Evolutionary conservation across 2,329 filamentous ascomycete species (phyloP).

Genomic region (Bretziella fagacearum): DNA sequence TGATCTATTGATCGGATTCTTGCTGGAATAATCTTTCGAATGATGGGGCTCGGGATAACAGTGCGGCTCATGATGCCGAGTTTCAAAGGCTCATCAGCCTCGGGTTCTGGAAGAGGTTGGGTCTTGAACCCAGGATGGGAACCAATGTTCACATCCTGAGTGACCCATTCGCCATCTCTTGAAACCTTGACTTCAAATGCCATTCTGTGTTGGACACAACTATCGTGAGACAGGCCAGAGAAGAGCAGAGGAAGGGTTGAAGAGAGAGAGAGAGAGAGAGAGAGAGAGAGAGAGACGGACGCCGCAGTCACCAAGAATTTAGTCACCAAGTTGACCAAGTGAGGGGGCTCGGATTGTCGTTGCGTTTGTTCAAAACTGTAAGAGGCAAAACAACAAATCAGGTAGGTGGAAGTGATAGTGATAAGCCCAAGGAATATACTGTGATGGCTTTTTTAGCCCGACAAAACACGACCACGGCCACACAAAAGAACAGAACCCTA

Average conservation of each 20-base stretch:
- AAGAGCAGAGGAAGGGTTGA: not conserved
- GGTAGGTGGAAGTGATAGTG: no score
- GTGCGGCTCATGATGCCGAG: slow-evolving; percentile 67
- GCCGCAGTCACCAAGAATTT: no score
- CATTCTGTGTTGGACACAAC: slow-evolving; percentile 18
- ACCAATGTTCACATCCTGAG: slow-evolving; percentile 31
- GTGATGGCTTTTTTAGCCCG: no score
- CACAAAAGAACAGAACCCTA: no score
- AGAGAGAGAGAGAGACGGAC: no score
- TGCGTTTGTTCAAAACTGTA: no score
- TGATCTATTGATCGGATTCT: slow-evolving; percentile 49
- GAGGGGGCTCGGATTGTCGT: no score
- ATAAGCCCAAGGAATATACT: no score
- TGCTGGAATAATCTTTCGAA: slow-evolving; percentile 65
- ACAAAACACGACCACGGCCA: no score
- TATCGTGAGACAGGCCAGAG: not conserved
- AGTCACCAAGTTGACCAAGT: no score
- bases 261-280: not conserved
- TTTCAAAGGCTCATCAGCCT: slow-evolving; percentile 28
- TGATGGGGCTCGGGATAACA: slow-evolving; percentile 55
- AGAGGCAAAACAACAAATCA: no score
- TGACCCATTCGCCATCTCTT: slow-evolving; percentile 39
- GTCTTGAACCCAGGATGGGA: slow-evolving; percentile 21
- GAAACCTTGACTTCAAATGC: slow-evolving; percentile 38
- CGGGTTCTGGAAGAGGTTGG: slow-evolving; percentile 19